These are phyloP conservation scores for Polytrichum commune DNA, from an alignment of 225 moss, liverwort and hornwort species.

Conservation along the genomic window DNA sequence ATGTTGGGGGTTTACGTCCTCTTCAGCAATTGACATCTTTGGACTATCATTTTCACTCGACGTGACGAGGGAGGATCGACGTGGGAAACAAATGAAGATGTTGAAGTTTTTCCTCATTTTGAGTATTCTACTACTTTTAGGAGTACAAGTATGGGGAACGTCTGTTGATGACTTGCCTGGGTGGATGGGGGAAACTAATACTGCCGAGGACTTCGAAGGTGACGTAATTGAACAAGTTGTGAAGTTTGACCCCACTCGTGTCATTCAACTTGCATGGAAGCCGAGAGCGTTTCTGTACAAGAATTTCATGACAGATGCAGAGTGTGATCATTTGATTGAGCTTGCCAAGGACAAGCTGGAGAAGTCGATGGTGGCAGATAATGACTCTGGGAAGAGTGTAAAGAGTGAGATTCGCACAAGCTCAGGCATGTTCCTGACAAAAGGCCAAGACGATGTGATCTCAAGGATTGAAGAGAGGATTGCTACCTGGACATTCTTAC, in stretches of 20 bases:
- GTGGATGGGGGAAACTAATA: slow-evolving; percentile 50
- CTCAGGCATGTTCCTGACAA: slow-evolving; percentile 90
- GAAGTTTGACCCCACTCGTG: slow-evolving; percentile 32
- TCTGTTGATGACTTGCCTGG: slow-evolving; percentile 59
- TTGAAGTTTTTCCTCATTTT: too few species aligned
- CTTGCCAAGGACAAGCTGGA: slow-evolving; percentile 85
- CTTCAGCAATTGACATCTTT: too few species aligned
- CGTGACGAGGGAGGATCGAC: too few species aligned
- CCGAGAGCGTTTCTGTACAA: slow-evolving; percentile 79
- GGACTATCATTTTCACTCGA: too few species aligned
- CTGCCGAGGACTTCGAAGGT: slow-evolving; percentile 22
- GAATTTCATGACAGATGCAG: slow-evolving; percentile 77
- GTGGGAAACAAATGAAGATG: too few species aligned
- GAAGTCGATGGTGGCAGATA: slow-evolving; percentile 99
- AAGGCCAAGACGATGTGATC: slow-evolving; percentile 83
- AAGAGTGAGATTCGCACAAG: slow-evolving; percentile 94
- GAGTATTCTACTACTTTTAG: not conserved
- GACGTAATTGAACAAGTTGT: slow-evolving; percentile 25
- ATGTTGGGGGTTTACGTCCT: too few species aligned
- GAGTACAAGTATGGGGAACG: slow-evolving; percentile 34
- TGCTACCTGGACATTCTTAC: slow-evolving; percentile 85
- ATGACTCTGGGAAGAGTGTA: slow-evolving; percentile 95
- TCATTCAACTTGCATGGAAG: slow-evolving; percentile 54
- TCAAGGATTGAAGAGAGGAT: slow-evolving; percentile 85
- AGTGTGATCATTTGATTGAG: slow-evolving; percentile 83